Percentiles rank a stretch among this genome's conserved stretches.
Evolutionary conservation across 345 rosid genomes (phyloP).

Genomic region (Bruguiera parviflora): DNA sequence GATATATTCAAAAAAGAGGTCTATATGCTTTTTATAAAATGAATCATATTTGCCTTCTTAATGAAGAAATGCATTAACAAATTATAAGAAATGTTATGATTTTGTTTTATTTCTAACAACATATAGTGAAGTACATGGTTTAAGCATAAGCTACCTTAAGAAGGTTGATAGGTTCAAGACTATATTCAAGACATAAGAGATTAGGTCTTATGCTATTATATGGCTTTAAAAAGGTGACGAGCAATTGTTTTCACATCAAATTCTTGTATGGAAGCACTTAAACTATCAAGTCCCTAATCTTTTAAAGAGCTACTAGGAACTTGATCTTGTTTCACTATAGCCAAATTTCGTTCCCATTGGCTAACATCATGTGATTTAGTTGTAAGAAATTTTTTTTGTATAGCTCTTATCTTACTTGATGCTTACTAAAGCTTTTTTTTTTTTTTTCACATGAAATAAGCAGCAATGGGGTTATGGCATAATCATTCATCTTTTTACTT

Average conservation of each 20-base stretch:
- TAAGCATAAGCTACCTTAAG: constrained; percentile 78
- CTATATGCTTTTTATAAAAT: constrained; percentile 68
- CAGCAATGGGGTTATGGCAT: too few species aligned
- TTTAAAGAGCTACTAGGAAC: constrained; percentile 69
- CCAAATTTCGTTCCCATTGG: constrained; percentile 24
- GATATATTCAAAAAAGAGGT: constrained; percentile 77
- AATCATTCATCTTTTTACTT: too few species aligned
- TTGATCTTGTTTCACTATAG: constrained; percentile 75
- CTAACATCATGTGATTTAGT: too few species aligned
- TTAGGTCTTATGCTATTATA: constrained; percentile 59
- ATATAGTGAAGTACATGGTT: constrained; percentile 60
- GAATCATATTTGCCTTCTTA: constrained; percentile 29
- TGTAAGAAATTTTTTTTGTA: too few species aligned
- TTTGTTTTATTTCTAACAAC: constrained; percentile 56
- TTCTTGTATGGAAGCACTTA: constrained; percentile 66
- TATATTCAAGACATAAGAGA: constrained; percentile 60
- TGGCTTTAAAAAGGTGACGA: constrained; percentile 54
- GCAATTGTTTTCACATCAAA: constrained; percentile 66
- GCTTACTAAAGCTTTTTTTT: too few species aligned
- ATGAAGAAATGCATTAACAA: constrained; percentile 33
- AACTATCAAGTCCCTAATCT: constrained; percentile 40
- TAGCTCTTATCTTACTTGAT: too few species aligned
- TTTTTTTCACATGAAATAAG: too few species aligned
- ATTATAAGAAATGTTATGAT: constrained; percentile 36
- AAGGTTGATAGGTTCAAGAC: constrained; percentile 63